Evolutionary conservation across 495 filamentous ascomycete species (phyloP).

Genomic region (Aspergillus cristatus): DNA sequence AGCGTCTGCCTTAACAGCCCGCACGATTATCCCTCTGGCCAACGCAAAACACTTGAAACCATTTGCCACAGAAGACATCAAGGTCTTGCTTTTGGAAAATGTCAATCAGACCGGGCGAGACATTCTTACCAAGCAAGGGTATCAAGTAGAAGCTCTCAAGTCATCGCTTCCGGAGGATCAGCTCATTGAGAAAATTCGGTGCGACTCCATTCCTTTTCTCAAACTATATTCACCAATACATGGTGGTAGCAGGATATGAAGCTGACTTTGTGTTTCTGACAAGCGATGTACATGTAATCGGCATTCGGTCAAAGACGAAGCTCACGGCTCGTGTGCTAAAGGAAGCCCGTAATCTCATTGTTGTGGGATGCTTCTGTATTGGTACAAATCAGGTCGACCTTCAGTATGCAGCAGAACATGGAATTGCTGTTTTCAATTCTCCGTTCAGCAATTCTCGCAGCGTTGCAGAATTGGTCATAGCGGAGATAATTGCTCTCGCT

Average conservation of each 20-base stretch:
- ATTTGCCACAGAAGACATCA: conserved; percentile 90
- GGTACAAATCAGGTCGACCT: conserved; percentile 98
- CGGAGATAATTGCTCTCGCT: conserved; percentile 83
- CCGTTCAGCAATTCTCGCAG: conserved; percentile 96
- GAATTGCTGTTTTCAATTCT: conserved; percentile 98
- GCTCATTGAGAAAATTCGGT: conserved; percentile 95
- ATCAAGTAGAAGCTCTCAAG: conserved; percentile 91
- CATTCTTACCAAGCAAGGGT: conserved; percentile 75
- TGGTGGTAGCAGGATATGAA: background rate
- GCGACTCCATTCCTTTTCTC: conserved; percentile 7
- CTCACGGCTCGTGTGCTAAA: conserved; percentile 75
- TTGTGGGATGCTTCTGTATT: conserved; percentile 98
- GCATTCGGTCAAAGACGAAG: conserved; percentile 96
- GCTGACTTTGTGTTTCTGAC: conserved; percentile 4
- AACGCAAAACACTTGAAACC: conserved; percentile 80
- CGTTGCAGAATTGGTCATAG: conserved; percentile 93
- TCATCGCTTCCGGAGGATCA: conserved; percentile 83
- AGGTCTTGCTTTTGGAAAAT: conserved; percentile 92
- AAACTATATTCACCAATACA: conserved; percentile 3
- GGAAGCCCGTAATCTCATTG: conserved; percentile 88
- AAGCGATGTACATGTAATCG: conserved; percentile 94
- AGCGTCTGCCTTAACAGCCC: conserved; percentile 20
- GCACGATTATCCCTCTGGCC: conserved; percentile 23
- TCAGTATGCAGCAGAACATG: conserved; percentile 79
- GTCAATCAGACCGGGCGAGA: conserved; percentile 84